phyloP scores from a whole-genome alignment of 495 filamentous ascomycete species.

The Pseudotulostoma volvatum region DNA sequence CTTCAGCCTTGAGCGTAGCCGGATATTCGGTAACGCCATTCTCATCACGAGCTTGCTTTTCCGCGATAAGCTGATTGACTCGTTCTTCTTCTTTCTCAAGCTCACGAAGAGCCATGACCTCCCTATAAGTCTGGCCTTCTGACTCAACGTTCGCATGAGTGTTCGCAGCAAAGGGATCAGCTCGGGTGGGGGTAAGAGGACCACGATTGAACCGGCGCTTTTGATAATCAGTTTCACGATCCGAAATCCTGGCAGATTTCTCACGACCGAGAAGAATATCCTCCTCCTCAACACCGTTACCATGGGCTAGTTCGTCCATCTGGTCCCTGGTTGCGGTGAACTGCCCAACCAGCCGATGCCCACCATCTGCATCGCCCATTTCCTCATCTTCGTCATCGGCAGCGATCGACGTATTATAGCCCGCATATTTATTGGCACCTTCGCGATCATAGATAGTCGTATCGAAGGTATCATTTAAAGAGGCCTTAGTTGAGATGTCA shows the following conservation, averaged over 20 bases:
- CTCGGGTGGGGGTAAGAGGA: constrained; percentile 65
- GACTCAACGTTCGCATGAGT: constrained; percentile 47
- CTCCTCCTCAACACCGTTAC: constrained; percentile 75
- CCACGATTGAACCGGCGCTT: constrained; percentile 82
- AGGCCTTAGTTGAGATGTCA: constrained; percentile 84
- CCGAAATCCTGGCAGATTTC: constrained; percentile 74
- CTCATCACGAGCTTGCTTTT: constrained; percentile 52
- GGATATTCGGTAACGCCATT: constrained; percentile 42
- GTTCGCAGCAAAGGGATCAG: constrained; percentile 73
- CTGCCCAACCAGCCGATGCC: constrained; percentile 75
- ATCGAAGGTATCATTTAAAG: constrained; percentile 88
- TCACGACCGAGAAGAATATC: constrained; percentile 79
- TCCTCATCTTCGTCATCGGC: constrained; percentile 69
- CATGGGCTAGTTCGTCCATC: constrained; percentile 85
- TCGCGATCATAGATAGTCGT: constrained; percentile 79
- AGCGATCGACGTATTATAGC: constrained; percentile 81
- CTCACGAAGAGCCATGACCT: constrained; percentile 82
- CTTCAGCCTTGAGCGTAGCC: constrained; percentile 52
- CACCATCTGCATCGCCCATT: constrained; percentile 59
- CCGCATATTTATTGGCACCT: constrained; percentile 67
- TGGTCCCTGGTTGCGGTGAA: constrained; percentile 86
- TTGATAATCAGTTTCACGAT: constrained; percentile 94
- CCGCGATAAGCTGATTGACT: constrained; percentile 62
- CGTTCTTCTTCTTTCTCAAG: constrained; percentile 90
- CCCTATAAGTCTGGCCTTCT: constrained; percentile 67